Conservation (phyloP, 2,329 filamentous ascomycete species). For the Botrytis deweyae region DNA sequence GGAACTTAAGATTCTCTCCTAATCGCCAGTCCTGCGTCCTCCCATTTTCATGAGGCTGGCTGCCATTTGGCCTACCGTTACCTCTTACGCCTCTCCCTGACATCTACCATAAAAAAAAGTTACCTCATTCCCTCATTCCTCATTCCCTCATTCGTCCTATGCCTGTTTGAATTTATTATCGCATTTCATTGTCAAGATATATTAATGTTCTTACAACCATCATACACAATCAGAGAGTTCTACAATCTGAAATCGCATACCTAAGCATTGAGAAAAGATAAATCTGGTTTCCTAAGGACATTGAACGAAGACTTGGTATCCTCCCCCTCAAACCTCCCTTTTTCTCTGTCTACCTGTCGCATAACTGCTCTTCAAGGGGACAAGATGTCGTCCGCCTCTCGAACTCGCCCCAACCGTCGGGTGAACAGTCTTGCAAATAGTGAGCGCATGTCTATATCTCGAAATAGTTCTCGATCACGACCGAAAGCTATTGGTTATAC, state of each 20-base stretch:
- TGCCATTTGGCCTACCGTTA: neutral
- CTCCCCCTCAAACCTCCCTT: neutral
- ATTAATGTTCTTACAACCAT: constrained; percentile 12
- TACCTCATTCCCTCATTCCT: neutral
- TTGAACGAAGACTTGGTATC: neutral
- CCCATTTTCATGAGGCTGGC: constrained; percentile 9
- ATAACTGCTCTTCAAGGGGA: neutral
- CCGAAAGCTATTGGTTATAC: constrained; percentile 59
- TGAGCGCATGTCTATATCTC: constrained; percentile 32
- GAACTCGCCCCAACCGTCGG: constrained; percentile 35
- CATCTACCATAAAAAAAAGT: neutral
- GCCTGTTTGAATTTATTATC: constrained; percentile 5
- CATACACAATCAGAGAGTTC: neutral
- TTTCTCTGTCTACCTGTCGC: neutral
- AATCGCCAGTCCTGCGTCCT: neutral
- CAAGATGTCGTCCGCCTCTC: constrained; percentile 36
- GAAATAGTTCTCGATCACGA: constrained; percentile 47
- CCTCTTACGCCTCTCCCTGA: constrained; percentile 5
- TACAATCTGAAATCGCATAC: neutral
- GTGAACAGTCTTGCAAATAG: constrained; percentile 36
- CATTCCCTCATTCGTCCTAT: neutral
- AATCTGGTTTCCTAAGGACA: neutral
- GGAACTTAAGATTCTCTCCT: neutral
- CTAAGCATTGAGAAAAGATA: neutral
- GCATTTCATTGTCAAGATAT: constrained; percentile 12